Base-by-base conservation (phyloP, 169 alveolate species). In the Babesia bigemina region DNA sequence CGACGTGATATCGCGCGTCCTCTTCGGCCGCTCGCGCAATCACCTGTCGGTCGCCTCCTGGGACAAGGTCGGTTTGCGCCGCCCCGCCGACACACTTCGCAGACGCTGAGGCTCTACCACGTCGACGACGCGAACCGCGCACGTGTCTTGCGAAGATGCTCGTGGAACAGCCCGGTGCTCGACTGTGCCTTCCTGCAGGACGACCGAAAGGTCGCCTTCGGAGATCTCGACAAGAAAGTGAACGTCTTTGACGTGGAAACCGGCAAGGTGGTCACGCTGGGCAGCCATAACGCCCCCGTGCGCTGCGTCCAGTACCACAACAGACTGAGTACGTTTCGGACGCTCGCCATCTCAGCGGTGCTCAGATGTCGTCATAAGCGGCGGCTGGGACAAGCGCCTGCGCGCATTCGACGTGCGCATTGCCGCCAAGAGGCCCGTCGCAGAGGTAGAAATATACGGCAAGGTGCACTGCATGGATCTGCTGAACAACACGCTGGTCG, bases 391-490 rank as follows among this genome's bases (percentile, higher is more conserved):
- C 60, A 83, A 83, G 57, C 63, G 29, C 21, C 42, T 83, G 12
- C 70, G 76, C 39, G 81, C 75, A 12, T 83, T 74, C 26, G 90
- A 83, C 63, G 19, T 56, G 76, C 28, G 90, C 22, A 39, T 70
- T 22, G 17, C 69, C 22, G 56, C 48, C 47, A 24, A 26, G 58
- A 83, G 55, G 52, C 78, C 90, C 7, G 82, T 59, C 1, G 82
- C 75, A 11, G 86, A 83, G 26, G 86, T 69, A 7, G 86, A 83
- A 13, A 47, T 83, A 8, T 75, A 70, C 71, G 90, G 90, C 44
- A 83, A 83, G 75, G 75, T 72, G 21, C 58, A 67, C 57, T 83
- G 90, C 69, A 83, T 83, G 90, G 90, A 83, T 45, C 66, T 83
- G 65, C 44, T 75, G 24, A 49, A 69, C 52, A 55, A 83, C 72